Evolutionary conservation across 73 alveolate genomes (phyloP).

Genomic region (Tetrahymena borealis): DNA sequence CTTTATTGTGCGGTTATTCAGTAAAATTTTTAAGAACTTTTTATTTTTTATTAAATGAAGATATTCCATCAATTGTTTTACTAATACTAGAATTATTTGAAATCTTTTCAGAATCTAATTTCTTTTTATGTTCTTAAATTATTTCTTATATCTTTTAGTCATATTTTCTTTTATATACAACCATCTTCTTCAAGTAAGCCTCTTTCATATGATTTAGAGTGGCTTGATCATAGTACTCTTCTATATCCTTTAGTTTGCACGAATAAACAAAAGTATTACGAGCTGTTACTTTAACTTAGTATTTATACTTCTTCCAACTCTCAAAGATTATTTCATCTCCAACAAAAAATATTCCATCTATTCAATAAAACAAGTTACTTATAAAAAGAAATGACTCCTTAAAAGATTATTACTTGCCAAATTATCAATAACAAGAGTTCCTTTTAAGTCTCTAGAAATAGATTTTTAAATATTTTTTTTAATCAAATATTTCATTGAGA

Average conservation of each 20-base stretch:
- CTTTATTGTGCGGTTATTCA: not conserved
- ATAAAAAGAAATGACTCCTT: not conserved
- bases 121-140: not conserved
- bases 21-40: not conserved
- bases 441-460: not conserved
- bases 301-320: not conserved
- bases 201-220: not conserved
- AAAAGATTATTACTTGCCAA: not conserved
- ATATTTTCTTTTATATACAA: not conserved
- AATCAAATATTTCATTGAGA: not conserved
- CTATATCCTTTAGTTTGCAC: not conserved
- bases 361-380: not conserved
- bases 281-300: not conserved
- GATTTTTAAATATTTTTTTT: not conserved
- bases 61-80: not conserved
- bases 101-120: not conserved
- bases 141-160: not conserved
- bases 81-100: not conserved
- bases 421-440: not conserved
- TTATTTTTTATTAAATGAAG: not conserved
- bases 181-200: not conserved
- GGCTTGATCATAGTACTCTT: not conserved
- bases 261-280: not conserved
- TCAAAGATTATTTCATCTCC: not conserved
- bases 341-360: not conserved